Percentiles rank a stretch among this genome's conserved stretches.
These are phyloP conservation scores for Sporisorium scitamineum DNA, from an alignment of 1,284 basidiomycete genomes.

Conservation along the genomic window DNA sequence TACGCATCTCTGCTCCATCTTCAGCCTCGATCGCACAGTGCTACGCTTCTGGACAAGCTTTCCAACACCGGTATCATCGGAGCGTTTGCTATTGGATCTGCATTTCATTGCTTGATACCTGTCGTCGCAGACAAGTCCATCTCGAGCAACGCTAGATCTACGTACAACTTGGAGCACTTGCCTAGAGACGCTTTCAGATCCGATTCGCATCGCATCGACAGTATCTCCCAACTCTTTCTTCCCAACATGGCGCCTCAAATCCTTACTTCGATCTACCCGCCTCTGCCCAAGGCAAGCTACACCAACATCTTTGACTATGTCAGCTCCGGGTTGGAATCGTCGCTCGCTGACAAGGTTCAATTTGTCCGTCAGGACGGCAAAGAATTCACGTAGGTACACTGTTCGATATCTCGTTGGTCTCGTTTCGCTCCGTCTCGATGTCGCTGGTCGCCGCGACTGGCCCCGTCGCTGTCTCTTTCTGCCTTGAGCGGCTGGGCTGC, in stretches of 20 bases:
- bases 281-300: constrained; percentile 52
- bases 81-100: too few species aligned
- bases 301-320: constrained; percentile 55
- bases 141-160: neutral
- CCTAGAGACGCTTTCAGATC: neutral
- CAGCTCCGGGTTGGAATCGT: constrained; percentile 45
- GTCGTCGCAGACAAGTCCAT: neutral
- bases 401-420: neutral
- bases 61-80: too few species aligned
- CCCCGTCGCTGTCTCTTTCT: neutral
- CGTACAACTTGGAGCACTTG: neutral
- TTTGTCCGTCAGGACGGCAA: constrained; percentile 52
- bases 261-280: constrained; percentile 52
- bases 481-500: neutral
- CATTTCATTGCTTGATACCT: neutral
- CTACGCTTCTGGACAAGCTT: neutral
- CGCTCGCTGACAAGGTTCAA: constrained; percentile 48
- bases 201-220: neutral
- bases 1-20: neutral
- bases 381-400: constrained; percentile 46
- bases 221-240: too few species aligned
- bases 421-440: neutral
- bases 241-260: constrained; percentile 45
- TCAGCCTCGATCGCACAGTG: neutral
- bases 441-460: neutral